Evolutionary conservation across 2,329 filamentous ascomycete species (phyloP).

Genomic region (Lecanoromycetidae sp.): DNA sequence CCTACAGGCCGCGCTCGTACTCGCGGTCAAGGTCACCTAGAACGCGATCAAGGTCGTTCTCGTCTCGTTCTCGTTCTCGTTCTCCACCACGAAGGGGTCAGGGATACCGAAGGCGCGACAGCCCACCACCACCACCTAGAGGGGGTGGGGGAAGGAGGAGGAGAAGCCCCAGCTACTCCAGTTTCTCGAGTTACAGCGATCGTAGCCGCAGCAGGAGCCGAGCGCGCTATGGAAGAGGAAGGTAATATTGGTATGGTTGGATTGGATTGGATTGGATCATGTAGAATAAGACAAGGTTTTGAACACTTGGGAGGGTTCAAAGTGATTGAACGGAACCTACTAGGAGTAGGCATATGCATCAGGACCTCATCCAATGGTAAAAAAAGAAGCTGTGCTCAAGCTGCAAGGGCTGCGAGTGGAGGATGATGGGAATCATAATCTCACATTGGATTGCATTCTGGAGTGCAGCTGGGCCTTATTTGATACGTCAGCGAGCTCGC

Average conservation of each 20-base stretch:
- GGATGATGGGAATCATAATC: too few species aligned
- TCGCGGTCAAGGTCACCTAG: slow-evolving; percentile 34
- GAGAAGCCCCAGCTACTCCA: slow-evolving; percentile 51
- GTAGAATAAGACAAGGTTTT: too few species aligned
- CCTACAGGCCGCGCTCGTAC: slow-evolving; percentile 26
- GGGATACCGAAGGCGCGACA: slow-evolving; percentile 21
- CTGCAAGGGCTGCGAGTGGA: too few species aligned
- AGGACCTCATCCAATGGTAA: too few species aligned
- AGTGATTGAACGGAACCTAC: too few species aligned
- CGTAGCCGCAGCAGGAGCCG: slow-evolving; percentile 37
- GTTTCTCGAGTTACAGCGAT: slow-evolving; percentile 46
- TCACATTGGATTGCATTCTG: too few species aligned
- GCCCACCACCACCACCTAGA: slow-evolving; percentile 29
- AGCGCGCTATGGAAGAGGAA: slow-evolving; percentile 22
- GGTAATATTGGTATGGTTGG: background rate
- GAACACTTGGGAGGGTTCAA: too few species aligned
- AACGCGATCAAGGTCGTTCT: slow-evolving; percentile 30
- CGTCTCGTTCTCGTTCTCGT: slow-evolving; percentile 28
- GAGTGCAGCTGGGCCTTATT: too few species aligned
- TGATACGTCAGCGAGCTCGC: too few species aligned
- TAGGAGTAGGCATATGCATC: too few species aligned
- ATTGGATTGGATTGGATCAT: background rate
- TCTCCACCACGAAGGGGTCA: slow-evolving; percentile 16
- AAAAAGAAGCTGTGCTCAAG: too few species aligned
- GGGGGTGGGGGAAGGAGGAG: slow-evolving; percentile 33